These are phyloP conservation scores for Trametopsis cervina DNA, from an alignment of 768 basidiomycete genomes.

Conservation along the genomic window DNA sequence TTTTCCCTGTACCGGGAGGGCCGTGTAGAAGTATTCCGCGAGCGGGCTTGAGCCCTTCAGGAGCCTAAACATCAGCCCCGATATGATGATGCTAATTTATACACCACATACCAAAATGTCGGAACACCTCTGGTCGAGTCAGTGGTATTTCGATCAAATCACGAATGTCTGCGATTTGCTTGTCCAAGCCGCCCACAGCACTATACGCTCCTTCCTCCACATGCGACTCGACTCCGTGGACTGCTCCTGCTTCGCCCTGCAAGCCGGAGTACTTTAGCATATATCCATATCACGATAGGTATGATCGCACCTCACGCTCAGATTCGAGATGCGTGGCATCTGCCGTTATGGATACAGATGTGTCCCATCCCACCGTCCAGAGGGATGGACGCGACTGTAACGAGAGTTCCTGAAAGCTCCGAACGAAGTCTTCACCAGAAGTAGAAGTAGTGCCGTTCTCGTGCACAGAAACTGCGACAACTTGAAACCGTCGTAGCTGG, in stretches of 20 bases:
- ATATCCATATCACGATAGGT: no score
- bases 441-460: constrained; percentile 13
- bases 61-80: no score
- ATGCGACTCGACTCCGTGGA: constrained; percentile 4
- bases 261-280: no score
- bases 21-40: constrained; percentile 92
- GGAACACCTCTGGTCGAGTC: constrained; percentile 73
- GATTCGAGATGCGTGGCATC: constrained; percentile 19
- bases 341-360: constrained; percentile 37
- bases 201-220: constrained; percentile 54
- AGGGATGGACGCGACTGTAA: constrained; percentile 34
- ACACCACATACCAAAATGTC: constrained; percentile 50
- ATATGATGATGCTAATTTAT: neutral
- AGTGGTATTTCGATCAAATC: constrained; percentile 85
- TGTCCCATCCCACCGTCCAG: constrained; percentile 69
- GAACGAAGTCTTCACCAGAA: constrained; percentile 28
- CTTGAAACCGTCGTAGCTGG: constrained; percentile 43
- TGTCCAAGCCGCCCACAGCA: constrained; percentile 80
- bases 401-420: constrained; percentile 38
- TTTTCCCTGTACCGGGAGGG: constrained; percentile 97
- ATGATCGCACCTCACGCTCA: constrained; percentile 14
- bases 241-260: no score
- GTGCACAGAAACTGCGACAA: constrained; percentile 41
- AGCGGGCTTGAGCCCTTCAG: constrained; percentile 84
- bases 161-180: constrained; percentile 81